A percentile compares a stretch with the other conserved stretches of the same genome.
These are phyloP conservation scores for Schizothecium vesticola DNA, from an alignment of 495 filamentous ascomycete genomes.

Conservation along the genomic window DNA sequence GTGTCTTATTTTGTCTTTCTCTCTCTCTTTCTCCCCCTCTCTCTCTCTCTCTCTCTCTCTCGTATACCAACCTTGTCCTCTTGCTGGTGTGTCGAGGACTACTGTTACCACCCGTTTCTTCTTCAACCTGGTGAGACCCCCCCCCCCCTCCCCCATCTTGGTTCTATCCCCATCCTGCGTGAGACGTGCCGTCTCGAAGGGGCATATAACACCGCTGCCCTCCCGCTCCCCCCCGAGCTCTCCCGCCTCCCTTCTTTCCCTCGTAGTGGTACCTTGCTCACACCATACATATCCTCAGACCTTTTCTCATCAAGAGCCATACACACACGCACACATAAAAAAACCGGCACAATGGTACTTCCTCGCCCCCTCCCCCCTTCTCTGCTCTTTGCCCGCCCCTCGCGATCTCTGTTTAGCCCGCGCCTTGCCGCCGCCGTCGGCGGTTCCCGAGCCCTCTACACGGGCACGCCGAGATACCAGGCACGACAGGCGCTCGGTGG, in stretches of 20 bases:
- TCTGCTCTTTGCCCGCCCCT: slow-evolving; percentile 18
- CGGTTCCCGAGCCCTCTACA: background rate
- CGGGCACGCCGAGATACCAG: background rate
- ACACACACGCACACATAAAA: slow-evolving; percentile 9
- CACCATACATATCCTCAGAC: background rate
- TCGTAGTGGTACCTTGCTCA: background rate
- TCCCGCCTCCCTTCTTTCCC: background rate
- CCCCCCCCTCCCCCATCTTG: background rate
- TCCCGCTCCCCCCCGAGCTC: background rate
- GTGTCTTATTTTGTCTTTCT: background rate
- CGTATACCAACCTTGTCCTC: background rate
- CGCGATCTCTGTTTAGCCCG: slow-evolving; percentile 26
- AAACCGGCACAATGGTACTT: slow-evolving; percentile 50
- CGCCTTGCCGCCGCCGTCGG: slow-evolving; percentile 17
- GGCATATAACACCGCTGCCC: background rate
- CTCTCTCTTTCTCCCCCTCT: background rate
- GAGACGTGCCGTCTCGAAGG: background rate
- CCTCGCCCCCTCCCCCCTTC: slow-evolving; percentile 28
- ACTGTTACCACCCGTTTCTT: background rate
- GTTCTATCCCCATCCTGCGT: background rate
- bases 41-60: background rate
- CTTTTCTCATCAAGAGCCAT: background rate
- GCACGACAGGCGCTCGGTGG: background rate
- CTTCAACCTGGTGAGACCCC: background rate
- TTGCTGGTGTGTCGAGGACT: background rate